phyloP scores from a whole-genome alignment of 2,329 filamentous ascomycete genomes.

The Penicillium sp. region DNA sequence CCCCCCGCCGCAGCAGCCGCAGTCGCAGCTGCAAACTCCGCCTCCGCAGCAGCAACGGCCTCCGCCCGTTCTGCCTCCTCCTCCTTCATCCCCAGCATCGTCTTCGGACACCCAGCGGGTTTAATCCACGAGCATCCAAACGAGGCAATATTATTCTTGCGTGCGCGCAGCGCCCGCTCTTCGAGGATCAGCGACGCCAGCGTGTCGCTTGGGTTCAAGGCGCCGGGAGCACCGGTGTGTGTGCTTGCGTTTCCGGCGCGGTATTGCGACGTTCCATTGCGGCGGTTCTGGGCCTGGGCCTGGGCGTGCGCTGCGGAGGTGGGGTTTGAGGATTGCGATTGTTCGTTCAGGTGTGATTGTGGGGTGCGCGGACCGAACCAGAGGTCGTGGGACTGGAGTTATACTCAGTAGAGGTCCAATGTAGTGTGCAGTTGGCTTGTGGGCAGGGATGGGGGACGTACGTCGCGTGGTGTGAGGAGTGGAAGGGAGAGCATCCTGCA shows the following conservation, averaged over 20 bases:
- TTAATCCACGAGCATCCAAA: constrained; percentile 91
- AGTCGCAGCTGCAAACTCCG: constrained; percentile 70
- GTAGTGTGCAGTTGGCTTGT: neutral
- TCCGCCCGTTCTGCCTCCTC: constrained; percentile 89
- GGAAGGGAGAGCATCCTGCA: constrained; percentile 64
- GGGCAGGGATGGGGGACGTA: constrained; percentile 46
- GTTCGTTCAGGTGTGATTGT: constrained; percentile 51
- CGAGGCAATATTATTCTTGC: constrained; percentile 80
- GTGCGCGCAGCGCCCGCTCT: constrained; percentile 75
- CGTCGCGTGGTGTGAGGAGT: constrained; percentile 72
- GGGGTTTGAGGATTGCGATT: constrained; percentile 36
- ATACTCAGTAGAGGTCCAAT: neutral
- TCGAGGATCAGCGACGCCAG: constrained; percentile 75
- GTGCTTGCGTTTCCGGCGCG: constrained; percentile 8
- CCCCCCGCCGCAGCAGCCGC: constrained; percentile 57
- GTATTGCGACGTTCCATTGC: constrained; percentile 16
- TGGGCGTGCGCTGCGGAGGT: constrained; percentile 23
- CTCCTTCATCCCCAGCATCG: constrained; percentile 85
- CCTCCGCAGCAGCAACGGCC: constrained; percentile 73
- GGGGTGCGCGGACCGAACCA: constrained; percentile 69
- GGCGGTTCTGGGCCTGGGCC: constrained; percentile 10
- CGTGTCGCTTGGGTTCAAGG: constrained; percentile 50
- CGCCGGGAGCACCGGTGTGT: neutral
- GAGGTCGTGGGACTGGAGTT: constrained; percentile 67
- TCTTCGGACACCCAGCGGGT: constrained; percentile 86